Evolutionary conservation across 1,139 yeast genomes (phyloP).

Genomic region (Suhomyces maxii): DNA sequence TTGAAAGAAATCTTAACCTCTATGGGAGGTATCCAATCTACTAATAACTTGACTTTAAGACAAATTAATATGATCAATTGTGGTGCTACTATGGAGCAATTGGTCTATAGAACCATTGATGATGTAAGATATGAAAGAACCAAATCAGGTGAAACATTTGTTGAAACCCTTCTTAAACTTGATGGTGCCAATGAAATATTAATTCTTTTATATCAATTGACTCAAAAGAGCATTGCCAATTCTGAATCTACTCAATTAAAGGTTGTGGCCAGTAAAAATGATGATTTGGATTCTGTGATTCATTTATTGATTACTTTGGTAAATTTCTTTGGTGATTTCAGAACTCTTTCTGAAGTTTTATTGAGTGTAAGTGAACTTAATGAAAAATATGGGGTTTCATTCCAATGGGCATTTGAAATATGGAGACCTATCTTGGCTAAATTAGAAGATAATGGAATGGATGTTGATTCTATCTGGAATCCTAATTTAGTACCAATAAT

Average conservation of each 20-base stretch:
- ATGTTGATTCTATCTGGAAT: conserved; percentile 16
- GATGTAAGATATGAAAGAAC: conserved; percentile 52
- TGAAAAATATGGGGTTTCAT: conserved; percentile 50
- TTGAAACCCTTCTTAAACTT: conserved; percentile 46
- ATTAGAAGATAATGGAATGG: conserved; percentile 5
- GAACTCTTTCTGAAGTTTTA: conserved; percentile 38
- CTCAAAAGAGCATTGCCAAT: conserved; percentile 42
- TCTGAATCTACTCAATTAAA: conserved; percentile 54
- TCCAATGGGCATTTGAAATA: conserved; percentile 73
- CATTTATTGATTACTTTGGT: conserved; percentile 65
- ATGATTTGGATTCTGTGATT: conserved; percentile 66
- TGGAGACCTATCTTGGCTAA: conserved; percentile 59
- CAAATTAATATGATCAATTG: conserved; percentile 72
- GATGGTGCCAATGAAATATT: conserved; percentile 62
- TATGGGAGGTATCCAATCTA: conserved; percentile 82
- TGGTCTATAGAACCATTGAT: conserved; percentile 62
- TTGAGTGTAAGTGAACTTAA: conserved; percentile 49
- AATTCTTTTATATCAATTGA: conserved; percentile 58
- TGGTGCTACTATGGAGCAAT: conserved; percentile 56
- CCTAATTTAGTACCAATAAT: conserved; percentile 18
- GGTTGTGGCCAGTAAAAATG: conserved; percentile 68
- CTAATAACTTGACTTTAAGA: conserved; percentile 59
- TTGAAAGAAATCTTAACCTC: conserved; percentile 66
- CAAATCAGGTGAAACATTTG: conserved; percentile 54
- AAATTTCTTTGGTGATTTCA: conserved; percentile 47